Evolutionary conservation across 768 basidiomycete genomes (phyloP).

Genomic region (Suillus plorans): DNA sequence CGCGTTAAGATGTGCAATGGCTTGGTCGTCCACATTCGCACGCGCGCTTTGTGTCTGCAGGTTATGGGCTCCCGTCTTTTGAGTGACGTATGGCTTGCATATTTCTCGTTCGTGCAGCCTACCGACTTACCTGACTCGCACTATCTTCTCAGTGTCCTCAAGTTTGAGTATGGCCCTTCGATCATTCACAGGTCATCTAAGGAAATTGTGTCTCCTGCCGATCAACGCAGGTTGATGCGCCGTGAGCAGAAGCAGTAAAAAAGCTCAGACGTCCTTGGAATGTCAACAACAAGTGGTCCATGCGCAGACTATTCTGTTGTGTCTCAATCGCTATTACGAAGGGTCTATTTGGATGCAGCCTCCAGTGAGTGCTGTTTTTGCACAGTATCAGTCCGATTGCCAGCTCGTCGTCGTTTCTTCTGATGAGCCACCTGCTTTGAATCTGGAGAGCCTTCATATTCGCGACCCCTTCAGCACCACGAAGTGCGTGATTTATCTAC

Average conservation of each 20-base stretch:
- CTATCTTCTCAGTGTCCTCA: neutral
- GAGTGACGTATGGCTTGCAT: no score
- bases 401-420: neutral
- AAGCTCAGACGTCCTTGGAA: neutral
- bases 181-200: neutral
- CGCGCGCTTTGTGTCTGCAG: no score
- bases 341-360: no score
- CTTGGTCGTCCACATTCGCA: no score
- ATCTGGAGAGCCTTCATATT: neutral
- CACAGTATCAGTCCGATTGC: neutral
- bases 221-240: neutral
- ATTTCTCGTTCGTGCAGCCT: no score
- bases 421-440: neutral
- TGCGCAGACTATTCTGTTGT: neutral
- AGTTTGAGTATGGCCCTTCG: neutral
- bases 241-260: neutral
- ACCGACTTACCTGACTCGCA: no score
- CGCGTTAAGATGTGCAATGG: no score
- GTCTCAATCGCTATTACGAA: no score
- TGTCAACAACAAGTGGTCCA: neutral
- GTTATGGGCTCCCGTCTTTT: no score
- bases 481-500: conserved; percentile 6
- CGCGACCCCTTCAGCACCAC: neutral
- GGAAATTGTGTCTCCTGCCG: neutral
- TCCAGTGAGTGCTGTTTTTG: neutral